These are phyloP conservation scores for Erysimum pusillum DNA, from an alignment of 441 rosid genomes.

Conservation along the genomic window DNA sequence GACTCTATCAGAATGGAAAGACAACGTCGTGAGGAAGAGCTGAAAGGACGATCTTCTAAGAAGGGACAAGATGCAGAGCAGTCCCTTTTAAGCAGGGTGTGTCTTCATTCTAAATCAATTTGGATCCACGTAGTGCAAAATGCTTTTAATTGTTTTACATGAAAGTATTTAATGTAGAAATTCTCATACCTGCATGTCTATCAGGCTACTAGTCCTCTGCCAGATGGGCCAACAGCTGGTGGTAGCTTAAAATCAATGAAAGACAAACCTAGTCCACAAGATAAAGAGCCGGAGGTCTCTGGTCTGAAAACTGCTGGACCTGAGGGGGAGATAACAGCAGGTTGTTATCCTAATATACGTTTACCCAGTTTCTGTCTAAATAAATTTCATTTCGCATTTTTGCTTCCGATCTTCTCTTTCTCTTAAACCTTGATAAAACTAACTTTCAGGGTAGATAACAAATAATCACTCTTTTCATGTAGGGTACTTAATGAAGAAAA, in stretches of 20 bases:
- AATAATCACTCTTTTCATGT: slow-evolving; percentile 35
- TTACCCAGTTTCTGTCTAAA: slow-evolving; percentile 27
- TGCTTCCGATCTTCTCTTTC: not conserved
- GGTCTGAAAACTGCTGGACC: slow-evolving; percentile 93
- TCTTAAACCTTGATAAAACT: slow-evolving; percentile 19
- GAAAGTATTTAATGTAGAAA: slow-evolving; percentile 15
- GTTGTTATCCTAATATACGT: slow-evolving; percentile 55
- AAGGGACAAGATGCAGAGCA: slow-evolving; percentile 92
- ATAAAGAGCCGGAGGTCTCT: slow-evolving; percentile 87
- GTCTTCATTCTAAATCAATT: slow-evolving; percentile 42
- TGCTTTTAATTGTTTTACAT: slow-evolving; percentile 9
- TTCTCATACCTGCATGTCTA: slow-evolving; percentile 37
- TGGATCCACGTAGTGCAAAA: slow-evolving; percentile 29
- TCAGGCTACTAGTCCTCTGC: slow-evolving; percentile 95
- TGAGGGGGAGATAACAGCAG: slow-evolving; percentile 99
- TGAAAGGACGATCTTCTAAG: slow-evolving; percentile 85
- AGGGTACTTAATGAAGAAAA: slow-evolving; percentile 87
- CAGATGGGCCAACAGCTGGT: slow-evolving; percentile 75
- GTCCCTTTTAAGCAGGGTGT: slow-evolving; percentile 79
- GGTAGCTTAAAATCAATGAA: slow-evolving; percentile 94
- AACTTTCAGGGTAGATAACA: slow-evolving; percentile 30
- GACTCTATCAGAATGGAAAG: slow-evolving; percentile 84
- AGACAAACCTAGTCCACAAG: slow-evolving; percentile 75
- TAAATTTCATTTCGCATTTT: slow-evolving; percentile 9
- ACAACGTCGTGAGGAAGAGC: slow-evolving; percentile 98